phyloP scores from a whole-genome alignment of 2,329 filamentous ascomycete genomes.

The Geosmithia putterillii region DNA sequence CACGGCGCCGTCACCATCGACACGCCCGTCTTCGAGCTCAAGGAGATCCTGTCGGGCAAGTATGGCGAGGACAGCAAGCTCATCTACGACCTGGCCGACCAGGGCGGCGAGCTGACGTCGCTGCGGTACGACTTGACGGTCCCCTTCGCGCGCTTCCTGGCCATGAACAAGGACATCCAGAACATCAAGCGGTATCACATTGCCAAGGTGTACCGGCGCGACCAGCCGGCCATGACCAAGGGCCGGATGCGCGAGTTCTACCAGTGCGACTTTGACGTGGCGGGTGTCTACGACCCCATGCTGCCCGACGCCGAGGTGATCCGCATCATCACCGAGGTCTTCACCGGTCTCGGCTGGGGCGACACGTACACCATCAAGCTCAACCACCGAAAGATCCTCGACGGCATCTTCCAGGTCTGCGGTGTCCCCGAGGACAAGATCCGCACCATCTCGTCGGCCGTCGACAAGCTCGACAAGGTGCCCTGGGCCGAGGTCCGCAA shows the following conservation, averaged over 20 bases:
- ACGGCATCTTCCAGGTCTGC: slow-evolving; percentile 83
- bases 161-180: slow-evolving; percentile 75
- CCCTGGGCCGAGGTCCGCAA: slow-evolving; percentile 82
- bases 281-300: slow-evolving; percentile 79
- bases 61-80: slow-evolving; percentile 89
- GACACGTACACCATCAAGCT: slow-evolving; percentile 76
- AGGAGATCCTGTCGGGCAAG: slow-evolving; percentile 77
- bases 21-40: slow-evolving; percentile 75
- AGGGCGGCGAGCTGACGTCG: slow-evolving; percentile 65
- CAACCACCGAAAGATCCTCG: slow-evolving; percentile 89
- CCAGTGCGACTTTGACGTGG: slow-evolving; percentile 95
- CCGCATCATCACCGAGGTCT: slow-evolving; percentile 73
- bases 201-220: slow-evolving; percentile 59
- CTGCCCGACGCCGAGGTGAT: slow-evolving; percentile 85
- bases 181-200: slow-evolving; percentile 92
- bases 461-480: slow-evolving; percentile 91
- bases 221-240: slow-evolving; percentile 46
- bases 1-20: slow-evolving; percentile 72
- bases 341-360: slow-evolving; percentile 65
- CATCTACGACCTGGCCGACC: slow-evolving; percentile 80
- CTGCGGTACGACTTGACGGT: slow-evolving; percentile 82
- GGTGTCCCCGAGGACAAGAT: slow-evolving; percentile 83
- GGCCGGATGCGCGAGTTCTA: slow-evolving; percentile 94
- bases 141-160: slow-evolving; percentile 79
- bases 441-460: slow-evolving; percentile 78